These are phyloP conservation scores for Endoconidiophora laricicola DNA, from an alignment of 2,329 filamentous ascomycete genomes.

Conservation along the genomic window DNA sequence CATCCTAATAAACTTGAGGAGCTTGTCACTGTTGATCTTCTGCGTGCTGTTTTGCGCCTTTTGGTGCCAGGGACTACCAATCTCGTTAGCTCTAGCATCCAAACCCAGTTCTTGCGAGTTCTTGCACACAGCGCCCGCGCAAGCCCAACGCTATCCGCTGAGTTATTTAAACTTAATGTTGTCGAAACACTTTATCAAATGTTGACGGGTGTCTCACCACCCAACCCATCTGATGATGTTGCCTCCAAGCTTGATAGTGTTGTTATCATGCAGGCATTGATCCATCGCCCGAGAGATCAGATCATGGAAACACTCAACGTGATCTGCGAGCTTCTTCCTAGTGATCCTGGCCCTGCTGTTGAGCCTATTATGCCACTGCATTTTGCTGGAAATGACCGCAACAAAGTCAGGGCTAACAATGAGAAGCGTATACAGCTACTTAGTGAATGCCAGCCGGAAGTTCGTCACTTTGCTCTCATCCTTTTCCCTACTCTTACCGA, in stretches of 20 bases:
- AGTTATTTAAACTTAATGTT: slow-evolving; percentile 88
- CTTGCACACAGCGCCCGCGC: slow-evolving; percentile 79
- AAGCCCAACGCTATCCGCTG: slow-evolving; percentile 71
- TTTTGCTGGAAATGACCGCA: too few species aligned
- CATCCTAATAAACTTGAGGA: slow-evolving; percentile 79
- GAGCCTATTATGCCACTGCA: slow-evolving; percentile 14
- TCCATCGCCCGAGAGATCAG: slow-evolving; percentile 87
- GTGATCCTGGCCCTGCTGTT: slow-evolving; percentile 23
- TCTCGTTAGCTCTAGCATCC: slow-evolving; percentile 80
- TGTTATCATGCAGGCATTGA: slow-evolving; percentile 94
- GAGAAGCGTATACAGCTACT: slow-evolving; percentile 72
- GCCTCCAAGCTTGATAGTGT: slow-evolving; percentile 86
- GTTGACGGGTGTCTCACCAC: slow-evolving; percentile 84
- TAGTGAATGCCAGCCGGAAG: slow-evolving; percentile 65
- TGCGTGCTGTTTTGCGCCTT: slow-evolving; percentile 70
- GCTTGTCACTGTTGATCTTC: slow-evolving; percentile 72
- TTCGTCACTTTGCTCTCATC: slow-evolving; percentile 83
- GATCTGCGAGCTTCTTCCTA: slow-evolving; percentile 79
- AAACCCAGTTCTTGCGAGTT: slow-evolving; percentile 89
- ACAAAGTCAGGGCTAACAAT: slow-evolving; percentile 26
- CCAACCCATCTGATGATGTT: slow-evolving; percentile 58
- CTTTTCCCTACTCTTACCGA: slow-evolving; percentile 89
- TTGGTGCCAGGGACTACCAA: slow-evolving; percentile 90
- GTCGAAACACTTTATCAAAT: slow-evolving; percentile 98
- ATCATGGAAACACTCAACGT: slow-evolving; percentile 95